Conservation (phyloP, 208 protist genomes). For the Crithidia fasciculata region DNA sequence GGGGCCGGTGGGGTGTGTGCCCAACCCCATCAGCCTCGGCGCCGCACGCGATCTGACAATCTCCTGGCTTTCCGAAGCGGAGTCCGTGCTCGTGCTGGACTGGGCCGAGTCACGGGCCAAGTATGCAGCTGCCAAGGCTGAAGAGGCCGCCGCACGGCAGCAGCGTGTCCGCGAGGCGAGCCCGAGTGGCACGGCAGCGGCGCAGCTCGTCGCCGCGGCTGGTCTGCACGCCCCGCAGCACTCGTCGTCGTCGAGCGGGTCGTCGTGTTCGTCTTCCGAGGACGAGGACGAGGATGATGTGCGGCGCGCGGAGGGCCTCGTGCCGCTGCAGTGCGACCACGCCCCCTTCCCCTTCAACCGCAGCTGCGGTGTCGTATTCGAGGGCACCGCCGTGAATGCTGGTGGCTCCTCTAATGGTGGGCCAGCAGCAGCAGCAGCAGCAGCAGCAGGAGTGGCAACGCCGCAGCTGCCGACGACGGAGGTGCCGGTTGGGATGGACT, state of each 20-base stretch:
- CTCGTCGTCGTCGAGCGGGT: conserved; percentile 15
- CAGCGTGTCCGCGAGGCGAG: background rate
- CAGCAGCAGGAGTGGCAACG: background rate
- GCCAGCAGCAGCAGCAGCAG: background rate
- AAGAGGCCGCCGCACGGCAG: conserved; percentile 10
- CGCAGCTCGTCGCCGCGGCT: conserved; percentile 11
- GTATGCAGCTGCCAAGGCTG: conserved; percentile 1
- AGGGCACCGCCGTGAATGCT: background rate
- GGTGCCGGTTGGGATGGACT: conserved; percentile 34
- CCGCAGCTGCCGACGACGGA: conserved; percentile 2
- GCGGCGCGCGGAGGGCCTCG: conserved; percentile 23
- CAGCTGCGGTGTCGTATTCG: conserved; percentile 31
- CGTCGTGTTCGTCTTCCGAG: conserved; percentile 8
- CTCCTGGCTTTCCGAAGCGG: conserved; percentile 35
- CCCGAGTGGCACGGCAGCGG: background rate
- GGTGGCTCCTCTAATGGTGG: background rate
- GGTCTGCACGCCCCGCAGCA: background rate
- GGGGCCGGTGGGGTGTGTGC: conserved; percentile 28
- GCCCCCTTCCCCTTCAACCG: conserved; percentile 33
- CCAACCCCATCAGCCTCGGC: conserved; percentile 35
- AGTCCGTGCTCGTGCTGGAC: conserved; percentile 31
- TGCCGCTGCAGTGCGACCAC: conserved; percentile 32
- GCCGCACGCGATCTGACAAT: conserved; percentile 36
- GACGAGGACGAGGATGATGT: conserved; percentile 9
- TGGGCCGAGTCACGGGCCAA: conserved; percentile 13